phyloP scores from a whole-genome alignment of 2,329 filamentous ascomycete species.

The Cercospora zeae-maydis region DNA sequence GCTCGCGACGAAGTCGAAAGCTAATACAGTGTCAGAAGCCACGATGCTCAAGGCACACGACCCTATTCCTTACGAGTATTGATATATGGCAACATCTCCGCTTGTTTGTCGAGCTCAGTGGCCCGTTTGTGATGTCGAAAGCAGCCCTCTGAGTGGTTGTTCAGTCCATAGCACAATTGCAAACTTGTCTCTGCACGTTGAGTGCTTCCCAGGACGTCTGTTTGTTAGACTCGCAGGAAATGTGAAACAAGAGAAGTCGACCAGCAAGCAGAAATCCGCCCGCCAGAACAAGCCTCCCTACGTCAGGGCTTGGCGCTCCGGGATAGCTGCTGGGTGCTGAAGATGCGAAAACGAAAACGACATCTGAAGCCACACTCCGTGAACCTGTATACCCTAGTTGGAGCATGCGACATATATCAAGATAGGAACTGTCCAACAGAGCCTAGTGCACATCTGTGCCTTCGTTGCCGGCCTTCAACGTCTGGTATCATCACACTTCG shows the following conservation, averaged over 20 bases:
- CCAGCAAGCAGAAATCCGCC: not conserved
- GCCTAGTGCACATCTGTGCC: not conserved
- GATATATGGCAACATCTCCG: conserved; percentile 61
- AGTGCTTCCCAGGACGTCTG: not conserved
- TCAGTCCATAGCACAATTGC: not conserved
- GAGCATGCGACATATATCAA: not conserved
- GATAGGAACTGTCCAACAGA: not conserved
- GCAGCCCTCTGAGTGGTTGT: not conserved
- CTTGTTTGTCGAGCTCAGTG: conserved; percentile 7
- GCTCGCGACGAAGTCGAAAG: conserved; percentile 58
- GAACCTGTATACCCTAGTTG: not conserved
- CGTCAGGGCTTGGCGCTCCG: conserved; percentile 3
- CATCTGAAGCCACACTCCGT: not conserved
- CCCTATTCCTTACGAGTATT: conserved; percentile 52
- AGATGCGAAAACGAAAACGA: conserved; percentile 7
- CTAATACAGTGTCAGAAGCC: conserved; percentile 39
- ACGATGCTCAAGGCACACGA: not conserved
- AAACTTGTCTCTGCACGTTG: not conserved
- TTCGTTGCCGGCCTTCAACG: not conserved
- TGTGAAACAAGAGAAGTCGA: conserved; percentile 4
- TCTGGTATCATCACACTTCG: conserved; percentile 17
- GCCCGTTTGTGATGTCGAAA: not conserved
- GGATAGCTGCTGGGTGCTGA: not conserved
- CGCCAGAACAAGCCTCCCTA: not conserved
- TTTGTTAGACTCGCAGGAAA: not conserved